Evolutionary conservation across 305 asterid genomes (phyloP), one percentile per base, ranked within the genome.

Genomic region (Petunia hybrid): DNA sequence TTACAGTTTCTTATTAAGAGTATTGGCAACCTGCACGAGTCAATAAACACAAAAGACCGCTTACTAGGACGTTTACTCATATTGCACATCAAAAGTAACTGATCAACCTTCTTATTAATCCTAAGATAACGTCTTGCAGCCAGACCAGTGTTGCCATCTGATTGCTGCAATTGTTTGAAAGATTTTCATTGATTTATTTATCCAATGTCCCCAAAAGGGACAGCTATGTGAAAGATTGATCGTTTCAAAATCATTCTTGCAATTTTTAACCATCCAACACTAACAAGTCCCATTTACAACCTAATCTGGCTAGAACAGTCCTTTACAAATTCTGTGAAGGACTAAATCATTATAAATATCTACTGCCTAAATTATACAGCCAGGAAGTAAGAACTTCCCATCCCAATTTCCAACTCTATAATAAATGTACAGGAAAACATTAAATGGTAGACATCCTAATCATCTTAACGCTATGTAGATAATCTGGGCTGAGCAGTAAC

Each of bases 321-420:
- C 87, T 82, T n/a, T 75, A 81, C 87, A 83, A 85, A 78, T 77
- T 85, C 82, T 90, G 87, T 84, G 80, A 83, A 87, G 85, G 89
- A 81, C 92, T 87, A 87, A 83, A 85, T 80, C 83, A 82, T 86
- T 92, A 90, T 90, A 43, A 83, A 91, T 91, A 94, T 57, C 91
- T 89, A 91, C 90, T 55, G 53, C 84, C 97, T 88, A 90, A 80
- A 82, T 89, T 87, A 80, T 88, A 89, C 91, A 86, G 82, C 89
- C 80, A 76, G 85, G 81, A 82, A 83, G 82, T 64, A 82, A 87
- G 80, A 83, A 82, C 76, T 90, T 86, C 78, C 85, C 73, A 55
- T 68, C 77, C 87, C 85, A 80, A 80, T 82, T 80, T 42, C 63
- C 79, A 51, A 75, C 82, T 82, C 86, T 79, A 78, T 81, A 67